Evolutionary conservation across 1,284 basidiomycete genomes (phyloP), one percentile per base, ranked within the genome.

Genomic region (Athelia psychrophila): DNA sequence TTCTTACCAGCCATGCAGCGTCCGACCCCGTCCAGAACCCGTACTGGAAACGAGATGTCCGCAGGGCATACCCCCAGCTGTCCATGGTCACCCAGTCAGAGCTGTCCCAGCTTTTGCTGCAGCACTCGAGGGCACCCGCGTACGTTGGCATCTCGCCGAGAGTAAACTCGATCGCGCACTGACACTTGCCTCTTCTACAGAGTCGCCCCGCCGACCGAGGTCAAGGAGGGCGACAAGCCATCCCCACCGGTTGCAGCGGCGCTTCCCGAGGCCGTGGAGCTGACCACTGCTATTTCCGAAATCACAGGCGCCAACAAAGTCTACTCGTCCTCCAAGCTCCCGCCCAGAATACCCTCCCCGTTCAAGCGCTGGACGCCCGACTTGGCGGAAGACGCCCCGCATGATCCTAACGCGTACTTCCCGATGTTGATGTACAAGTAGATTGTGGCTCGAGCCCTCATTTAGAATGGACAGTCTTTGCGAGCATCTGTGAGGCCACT

Each of bases 41-140:
- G 57, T 98, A 98, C 81, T 93, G 87, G 86, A 93, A 95, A 72
- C 91, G 95, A 56, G 95, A 98, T 73, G 90, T 95, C 62, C 86
- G 95, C 54, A 85, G 95, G 54, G 85, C 86, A 51, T 97, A 95
- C 71, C 94, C 95, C 27, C 88, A 88, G 63, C 84, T 94, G 40
- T 93, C 88, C 12, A 85, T 90, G 25, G 80, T 93, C 58, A 93
- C 88, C 18, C 91, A 95, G 76, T 68, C 78, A 18, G 87, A 92
- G 66, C 78, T 95, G 36, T 89, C 94, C 6, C 77, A 82, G 22
- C 75, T 98, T 55, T 80, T 98, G 40, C 83, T 97, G 55, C 86
- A 95, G 50, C 87, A 91, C 49, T 88, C 92, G 13, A 76, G 78
- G 57, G 73, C 75, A 35, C 76, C 77, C 60, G 67, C 80, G 90